Conservation (phyloP, 352 stramenopile genomes). For the Globisporangium middletonii region DNA sequence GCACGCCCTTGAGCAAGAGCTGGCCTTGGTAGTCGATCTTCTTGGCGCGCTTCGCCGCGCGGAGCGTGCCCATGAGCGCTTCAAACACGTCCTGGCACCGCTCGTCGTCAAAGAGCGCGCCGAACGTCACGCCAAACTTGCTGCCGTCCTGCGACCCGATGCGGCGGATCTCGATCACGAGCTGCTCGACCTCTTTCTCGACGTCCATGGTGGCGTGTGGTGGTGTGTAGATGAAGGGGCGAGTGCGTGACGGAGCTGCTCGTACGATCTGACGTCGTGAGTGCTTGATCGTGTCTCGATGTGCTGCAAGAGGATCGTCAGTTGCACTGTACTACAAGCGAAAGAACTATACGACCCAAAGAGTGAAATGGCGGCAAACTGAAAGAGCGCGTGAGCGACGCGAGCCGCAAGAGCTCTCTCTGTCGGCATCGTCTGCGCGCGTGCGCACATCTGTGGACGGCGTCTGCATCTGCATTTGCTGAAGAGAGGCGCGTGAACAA, state of each 20-base stretch:
- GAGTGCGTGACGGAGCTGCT: not conserved
- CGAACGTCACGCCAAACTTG: conserved; percentile 66
- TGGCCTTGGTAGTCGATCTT: conserved; percentile 79
- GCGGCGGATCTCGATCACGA: conserved; percentile 66
- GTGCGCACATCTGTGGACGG: not conserved
- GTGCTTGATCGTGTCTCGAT: not conserved
- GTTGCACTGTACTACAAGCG: not conserved
- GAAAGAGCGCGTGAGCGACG: not conserved
- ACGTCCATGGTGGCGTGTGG: conserved; percentile 35
- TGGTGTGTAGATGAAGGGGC: not conserved
- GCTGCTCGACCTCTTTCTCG: conserved; percentile 63
- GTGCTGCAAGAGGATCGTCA: not conserved
- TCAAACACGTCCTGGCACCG: conserved; percentile 73
- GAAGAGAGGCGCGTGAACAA: too few relatives aligned
- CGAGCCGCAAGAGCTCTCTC: not conserved
- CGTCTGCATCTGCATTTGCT: too few relatives aligned
- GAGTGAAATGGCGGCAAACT: not conserved
- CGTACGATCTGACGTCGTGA: too few relatives aligned
- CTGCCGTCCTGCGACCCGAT: conserved; percentile 42
- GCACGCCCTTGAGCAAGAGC: conserved; percentile 74
- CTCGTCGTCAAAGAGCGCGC: conserved; percentile 80
- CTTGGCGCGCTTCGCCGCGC: conserved; percentile 64
- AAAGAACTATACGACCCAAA: not conserved
- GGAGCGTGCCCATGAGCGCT: conserved; percentile 80
- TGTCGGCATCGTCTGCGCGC: not conserved